Evolutionary conservation across 148 eudicot species (phyloP).

Genomic region (Cornus controversa): DNA sequence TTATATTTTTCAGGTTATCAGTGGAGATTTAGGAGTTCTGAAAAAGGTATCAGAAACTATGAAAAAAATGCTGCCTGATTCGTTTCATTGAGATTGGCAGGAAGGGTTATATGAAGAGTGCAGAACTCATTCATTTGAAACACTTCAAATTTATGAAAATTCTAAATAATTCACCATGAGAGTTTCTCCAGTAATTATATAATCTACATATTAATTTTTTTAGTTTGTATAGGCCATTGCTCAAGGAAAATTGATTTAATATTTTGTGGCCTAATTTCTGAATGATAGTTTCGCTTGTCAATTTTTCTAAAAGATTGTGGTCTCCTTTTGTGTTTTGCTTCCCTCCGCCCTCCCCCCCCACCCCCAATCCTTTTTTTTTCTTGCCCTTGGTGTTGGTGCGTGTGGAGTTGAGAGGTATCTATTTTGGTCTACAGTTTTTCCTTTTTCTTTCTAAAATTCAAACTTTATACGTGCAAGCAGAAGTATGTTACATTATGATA

Average conservation of each 20-base stretch:
- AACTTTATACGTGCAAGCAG: no score
- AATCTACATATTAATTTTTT: neutral
- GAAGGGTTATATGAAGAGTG: neutral
- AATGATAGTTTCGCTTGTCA: neutral
- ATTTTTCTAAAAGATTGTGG: no score
- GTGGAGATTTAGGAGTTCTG: slow-evolving; percentile 84
- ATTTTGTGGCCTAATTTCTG: neutral
- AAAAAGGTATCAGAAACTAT: slow-evolving; percentile 70
- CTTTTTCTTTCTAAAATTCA: no score
- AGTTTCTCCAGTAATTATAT: neutral
- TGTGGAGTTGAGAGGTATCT: no score
- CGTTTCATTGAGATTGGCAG: neutral
- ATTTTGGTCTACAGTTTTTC: no score
- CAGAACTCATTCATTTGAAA: neutral
- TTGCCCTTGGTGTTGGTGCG: no score
- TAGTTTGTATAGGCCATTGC: neutral
- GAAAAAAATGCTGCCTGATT: slow-evolving; percentile 9
- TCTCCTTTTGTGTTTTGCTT: no score
- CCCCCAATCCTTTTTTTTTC: no score
- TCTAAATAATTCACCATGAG: slow-evolving; percentile 2
- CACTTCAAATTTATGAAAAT: neutral
- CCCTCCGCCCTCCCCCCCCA: no score
- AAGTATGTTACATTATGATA: no score
- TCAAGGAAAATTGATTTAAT: neutral
- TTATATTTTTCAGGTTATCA: slow-evolving; percentile 59